These are phyloP conservation scores for Thermothielavioides terrestris DNA, from an alignment of 495 filamentous ascomycete genomes.

Conservation along the genomic window DNA sequence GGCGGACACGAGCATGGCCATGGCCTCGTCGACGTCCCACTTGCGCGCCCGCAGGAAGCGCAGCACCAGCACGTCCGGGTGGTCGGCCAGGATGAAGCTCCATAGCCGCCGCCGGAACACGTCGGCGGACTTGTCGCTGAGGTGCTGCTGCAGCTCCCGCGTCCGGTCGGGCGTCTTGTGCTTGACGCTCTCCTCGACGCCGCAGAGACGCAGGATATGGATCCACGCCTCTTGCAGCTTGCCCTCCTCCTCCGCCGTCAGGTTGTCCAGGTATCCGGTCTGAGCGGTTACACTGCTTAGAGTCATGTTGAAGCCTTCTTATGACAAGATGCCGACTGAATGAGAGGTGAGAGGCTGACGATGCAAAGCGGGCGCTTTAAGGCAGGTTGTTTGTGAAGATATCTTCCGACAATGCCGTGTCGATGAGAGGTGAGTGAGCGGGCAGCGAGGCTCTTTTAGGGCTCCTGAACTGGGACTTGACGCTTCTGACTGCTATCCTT, in stretches of 20 bases:
- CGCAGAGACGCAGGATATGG: constrained; percentile 19
- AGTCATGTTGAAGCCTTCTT: not conserved
- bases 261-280: constrained; percentile 8
- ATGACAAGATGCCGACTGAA: no score
- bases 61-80: constrained; percentile 3
- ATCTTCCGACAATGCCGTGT: no score
- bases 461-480: no score
- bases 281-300: not conserved
- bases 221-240: constrained; percentile 19
- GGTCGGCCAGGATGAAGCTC: constrained; percentile 6
- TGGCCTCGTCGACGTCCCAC: constrained; percentile 3
- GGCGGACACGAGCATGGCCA: constrained; percentile 2
- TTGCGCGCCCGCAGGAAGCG: constrained; percentile 5
- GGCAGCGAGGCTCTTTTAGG: no score
- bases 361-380: no score
- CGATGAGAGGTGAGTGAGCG: no score
- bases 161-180: not conserved
- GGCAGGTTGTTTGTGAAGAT: no score
- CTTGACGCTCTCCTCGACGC: not conserved
- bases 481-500: no score
- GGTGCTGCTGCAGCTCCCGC: not conserved
- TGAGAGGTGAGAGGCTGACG: no score
- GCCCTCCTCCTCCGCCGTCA: constrained; percentile 11
- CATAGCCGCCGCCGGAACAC: constrained; percentile 3
- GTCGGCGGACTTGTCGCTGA: constrained; percentile 1